phyloP scores from a whole-genome alignment of 2,329 filamentous ascomycete species.

The Fusarium nematophilum region DNA sequence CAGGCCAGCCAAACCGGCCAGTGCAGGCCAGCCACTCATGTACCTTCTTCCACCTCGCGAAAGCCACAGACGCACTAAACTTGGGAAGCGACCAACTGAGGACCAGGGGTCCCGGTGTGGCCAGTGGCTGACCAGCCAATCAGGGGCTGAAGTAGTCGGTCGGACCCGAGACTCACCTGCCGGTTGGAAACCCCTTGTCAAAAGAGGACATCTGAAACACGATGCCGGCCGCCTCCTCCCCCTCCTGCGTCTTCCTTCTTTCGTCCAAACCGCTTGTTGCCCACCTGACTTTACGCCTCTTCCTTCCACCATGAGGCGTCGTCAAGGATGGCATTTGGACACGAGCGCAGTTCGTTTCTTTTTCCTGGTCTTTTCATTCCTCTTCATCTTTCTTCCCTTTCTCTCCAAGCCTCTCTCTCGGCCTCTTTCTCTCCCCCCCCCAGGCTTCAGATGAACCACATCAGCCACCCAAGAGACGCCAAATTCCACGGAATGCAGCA shows the following conservation, averaged over 20 bases:
- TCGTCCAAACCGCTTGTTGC: slow-evolving; percentile 13
- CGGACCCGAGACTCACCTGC: slow-evolving; percentile 33
- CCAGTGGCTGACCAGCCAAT: slow-evolving; percentile 22
- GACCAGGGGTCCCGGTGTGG: slow-evolving; percentile 30
- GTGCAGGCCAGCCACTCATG: too few relatives aligned
- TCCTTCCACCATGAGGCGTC: not conserved
- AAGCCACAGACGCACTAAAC: slow-evolving; percentile 2
- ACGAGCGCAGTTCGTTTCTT: slow-evolving; percentile 2
- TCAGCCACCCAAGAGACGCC: slow-evolving; percentile 17
- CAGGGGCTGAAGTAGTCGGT: slow-evolving; percentile 4
- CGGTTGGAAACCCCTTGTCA: slow-evolving; percentile 29
- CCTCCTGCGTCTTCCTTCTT: slow-evolving; percentile 19
- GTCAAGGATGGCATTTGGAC: not conserved
- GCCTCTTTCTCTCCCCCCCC: not conserved
- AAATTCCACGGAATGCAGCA: not conserved
- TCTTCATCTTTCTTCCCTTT: too few relatives aligned
- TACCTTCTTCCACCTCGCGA: slow-evolving; percentile 20
- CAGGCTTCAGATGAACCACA: slow-evolving; percentile 16
- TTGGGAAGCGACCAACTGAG: not conserved
- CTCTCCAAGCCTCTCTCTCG: not conserved
- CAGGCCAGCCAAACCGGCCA: too few relatives aligned
- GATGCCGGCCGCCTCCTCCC: slow-evolving; percentile 14
- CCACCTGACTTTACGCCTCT: slow-evolving; percentile 7
- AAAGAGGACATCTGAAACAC: slow-evolving; percentile 34
- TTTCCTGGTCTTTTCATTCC: too few relatives aligned